Base-by-base conservation (phyloP, 176 grass and related monocot species). In the Tillandsia leiboldiana region DNA sequence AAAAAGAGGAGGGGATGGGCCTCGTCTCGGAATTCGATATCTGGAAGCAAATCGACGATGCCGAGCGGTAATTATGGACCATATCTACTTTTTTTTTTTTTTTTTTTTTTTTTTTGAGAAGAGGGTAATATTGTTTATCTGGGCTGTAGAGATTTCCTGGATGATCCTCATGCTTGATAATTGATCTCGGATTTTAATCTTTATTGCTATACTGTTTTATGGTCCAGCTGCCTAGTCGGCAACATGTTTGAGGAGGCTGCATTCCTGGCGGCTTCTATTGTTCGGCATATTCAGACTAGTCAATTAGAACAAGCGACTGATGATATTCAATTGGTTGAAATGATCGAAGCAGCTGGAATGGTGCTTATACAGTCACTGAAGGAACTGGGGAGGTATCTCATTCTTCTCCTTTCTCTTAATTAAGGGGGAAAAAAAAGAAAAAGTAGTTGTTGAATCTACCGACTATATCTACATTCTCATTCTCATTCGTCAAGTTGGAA, bases 31-130 rank as follows among this genome's bases (percentile, higher is more conserved):
- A 58, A 58, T 58, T 8, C 2, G 54, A 58, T n/a, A 58, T 58
- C 54, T n/a, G 15, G 54, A 58, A 58, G 54, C 54, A 58, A 58
- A 58, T 58, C 2, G 54, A 58, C 54, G 54, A 58, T 58, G 54
- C 54, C 14, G 13, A 59, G 18, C 12, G 54, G 54, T 59, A 59
- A 59, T 59, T 22, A 6, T 2, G 7, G 0, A 59, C 9, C 54
- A 20, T 18, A 59, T 59, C 54, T 59, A 4, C 54, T 59, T 2
- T 2, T 42, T 42, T 4, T 42, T 42, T 3, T 6, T 3, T 42
- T 42, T 0, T 42, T 0, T 3, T 54, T 54, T 20, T 0, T 13
- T 59, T 9, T 59, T 59, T 59, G 54, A n/a, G n/a, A n/a, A n/a
- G n/a, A n/a, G n/a, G n/a, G n/a, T n/a, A n/a, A n/a, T 12, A 54